phyloP scores from a whole-genome alignment of 2,329 filamentous ascomycete species.

The Colletotrichum lini region DNA sequence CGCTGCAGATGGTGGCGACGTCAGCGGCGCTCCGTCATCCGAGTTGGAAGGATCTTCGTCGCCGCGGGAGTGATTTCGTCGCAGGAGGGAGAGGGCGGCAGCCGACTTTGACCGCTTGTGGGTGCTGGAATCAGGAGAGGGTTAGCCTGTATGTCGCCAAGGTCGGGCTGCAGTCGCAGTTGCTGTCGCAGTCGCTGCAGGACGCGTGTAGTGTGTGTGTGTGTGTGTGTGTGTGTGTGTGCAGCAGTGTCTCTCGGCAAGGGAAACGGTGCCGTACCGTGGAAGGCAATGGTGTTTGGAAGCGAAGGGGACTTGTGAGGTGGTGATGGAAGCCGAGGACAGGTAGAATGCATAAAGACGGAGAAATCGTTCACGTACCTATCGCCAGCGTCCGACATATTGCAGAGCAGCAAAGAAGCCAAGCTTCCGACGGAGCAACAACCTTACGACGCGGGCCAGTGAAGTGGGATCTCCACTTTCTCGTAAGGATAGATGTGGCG shows the following conservation, averaged over 20 bases:
- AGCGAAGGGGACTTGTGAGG: neutral
- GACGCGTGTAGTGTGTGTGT: constrained; percentile 5
- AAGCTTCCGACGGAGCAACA: constrained; percentile 21
- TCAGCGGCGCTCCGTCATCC: constrained; percentile 62
- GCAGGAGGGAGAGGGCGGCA: constrained; percentile 67
- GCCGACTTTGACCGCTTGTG: constrained; percentile 71
- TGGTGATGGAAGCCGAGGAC: neutral
- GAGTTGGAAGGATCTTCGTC: constrained; percentile 66
- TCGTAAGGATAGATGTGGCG: constrained; percentile 30
- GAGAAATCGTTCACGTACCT: constrained; percentile 48
- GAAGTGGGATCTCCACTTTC: constrained; percentile 31
- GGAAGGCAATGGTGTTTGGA: neutral
- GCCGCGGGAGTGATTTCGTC: constrained; percentile 65
- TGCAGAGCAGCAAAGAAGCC: constrained; percentile 38
- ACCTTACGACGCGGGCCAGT: constrained; percentile 31
- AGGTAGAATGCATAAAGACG: constrained; percentile 17
- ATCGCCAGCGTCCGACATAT: constrained; percentile 55
- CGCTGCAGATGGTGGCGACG: constrained; percentile 51
- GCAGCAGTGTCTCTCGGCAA: constrained; percentile 35
- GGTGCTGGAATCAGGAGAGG: constrained; percentile 47
- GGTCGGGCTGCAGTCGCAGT: constrained; percentile 10
- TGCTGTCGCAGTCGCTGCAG: constrained; percentile 25
- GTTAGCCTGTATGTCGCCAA: constrained; percentile 28
- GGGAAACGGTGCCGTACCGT: constrained; percentile 15
- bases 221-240: neutral